Evolutionary conservation across 2,329 filamentous ascomycete genomes (phyloP).

Genomic region (Sclerotinia sclerotiorum): DNA sequence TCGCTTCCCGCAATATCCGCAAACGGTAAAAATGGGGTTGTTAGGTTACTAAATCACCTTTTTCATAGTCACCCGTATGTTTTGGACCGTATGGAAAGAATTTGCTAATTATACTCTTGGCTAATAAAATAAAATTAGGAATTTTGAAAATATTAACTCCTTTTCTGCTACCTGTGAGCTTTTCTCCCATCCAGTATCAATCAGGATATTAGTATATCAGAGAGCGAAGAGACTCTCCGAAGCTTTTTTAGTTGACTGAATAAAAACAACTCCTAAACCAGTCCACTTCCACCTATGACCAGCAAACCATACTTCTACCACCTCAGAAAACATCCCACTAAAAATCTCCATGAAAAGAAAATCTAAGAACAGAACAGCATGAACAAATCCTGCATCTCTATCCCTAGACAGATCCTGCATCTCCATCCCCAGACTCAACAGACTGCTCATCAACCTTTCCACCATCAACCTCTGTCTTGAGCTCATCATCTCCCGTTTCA

Average conservation of each 20-base stretch:
- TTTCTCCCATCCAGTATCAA: neutral
- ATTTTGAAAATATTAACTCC: neutral
- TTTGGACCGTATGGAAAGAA: neutral
- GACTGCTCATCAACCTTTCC: no score
- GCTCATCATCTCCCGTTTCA: neutral
- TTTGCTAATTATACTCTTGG: neutral
- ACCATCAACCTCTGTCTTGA: neutral
- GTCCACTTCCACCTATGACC: no score
- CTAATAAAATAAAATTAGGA: neutral
- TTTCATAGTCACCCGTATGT: neutral
- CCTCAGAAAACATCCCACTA: neutral
- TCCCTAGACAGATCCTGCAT: neutral
- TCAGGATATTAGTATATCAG: neutral
- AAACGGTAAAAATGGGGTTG: neutral
- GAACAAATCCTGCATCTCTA: neutral
- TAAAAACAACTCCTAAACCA: neutral
- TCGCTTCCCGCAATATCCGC: slow-evolving; percentile 8
- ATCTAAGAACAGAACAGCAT: neutral
- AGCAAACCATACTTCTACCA: neutral
- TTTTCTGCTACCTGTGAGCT: neutral
- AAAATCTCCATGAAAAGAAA: neutral
- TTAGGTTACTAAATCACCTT: neutral
- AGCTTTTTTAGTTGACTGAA: neutral
- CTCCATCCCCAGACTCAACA: neutral
- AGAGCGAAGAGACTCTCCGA: neutral